Evolutionary conservation across 176 grass and related monocot species (phyloP).

Genomic region (Triticum urartu): DNA sequence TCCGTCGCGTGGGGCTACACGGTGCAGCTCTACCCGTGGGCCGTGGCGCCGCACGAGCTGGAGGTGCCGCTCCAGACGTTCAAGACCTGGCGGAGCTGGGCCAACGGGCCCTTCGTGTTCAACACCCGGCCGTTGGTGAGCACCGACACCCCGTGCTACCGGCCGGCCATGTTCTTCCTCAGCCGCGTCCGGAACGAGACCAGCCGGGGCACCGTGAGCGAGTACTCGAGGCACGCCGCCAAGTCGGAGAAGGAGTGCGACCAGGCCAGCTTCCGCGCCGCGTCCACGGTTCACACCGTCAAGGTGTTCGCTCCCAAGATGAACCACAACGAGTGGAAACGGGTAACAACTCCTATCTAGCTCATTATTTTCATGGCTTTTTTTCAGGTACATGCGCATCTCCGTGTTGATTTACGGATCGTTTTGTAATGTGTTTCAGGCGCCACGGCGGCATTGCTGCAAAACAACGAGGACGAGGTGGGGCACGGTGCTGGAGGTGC

Average conservation of each 20-base stretch:
- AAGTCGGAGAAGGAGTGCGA: slow-evolving; percentile 25
- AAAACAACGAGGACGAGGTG: slow-evolving; percentile 44
- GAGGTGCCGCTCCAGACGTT: slow-evolving; percentile 75
- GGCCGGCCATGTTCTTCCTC: slow-evolving; percentile 62
- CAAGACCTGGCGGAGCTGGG: slow-evolving; percentile 66
- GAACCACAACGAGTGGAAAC: slow-evolving; percentile 49
- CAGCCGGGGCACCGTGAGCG: slow-evolving; percentile 46
- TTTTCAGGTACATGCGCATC: too few species aligned
- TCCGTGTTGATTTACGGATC: too few species aligned
- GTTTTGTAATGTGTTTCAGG: slow-evolving; percentile 37
- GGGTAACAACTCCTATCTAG: slow-evolving; percentile 25
- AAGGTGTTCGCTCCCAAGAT: slow-evolving; percentile 71
- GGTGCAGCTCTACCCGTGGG: slow-evolving; percentile 66
- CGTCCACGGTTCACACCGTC: slow-evolving; percentile 45
- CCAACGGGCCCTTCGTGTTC: slow-evolving; percentile 71
- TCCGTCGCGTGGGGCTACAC: slow-evolving; percentile 83
- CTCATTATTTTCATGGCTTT: not conserved
- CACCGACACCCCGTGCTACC: slow-evolving; percentile 36
- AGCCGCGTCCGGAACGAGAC: slow-evolving; percentile 21
- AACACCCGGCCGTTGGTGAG: slow-evolving; percentile 43
- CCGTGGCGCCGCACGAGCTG: slow-evolving; percentile 45
- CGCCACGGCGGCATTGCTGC: slow-evolving; percentile 80
- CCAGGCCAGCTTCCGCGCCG: slow-evolving; percentile 38
- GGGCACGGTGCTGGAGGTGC: slow-evolving; percentile 54
- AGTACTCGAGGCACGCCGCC: slow-evolving; percentile 43